Conservation (phyloP, 2,329 filamentous ascomycete genomes). For the Talaromyces sp. region DNA sequence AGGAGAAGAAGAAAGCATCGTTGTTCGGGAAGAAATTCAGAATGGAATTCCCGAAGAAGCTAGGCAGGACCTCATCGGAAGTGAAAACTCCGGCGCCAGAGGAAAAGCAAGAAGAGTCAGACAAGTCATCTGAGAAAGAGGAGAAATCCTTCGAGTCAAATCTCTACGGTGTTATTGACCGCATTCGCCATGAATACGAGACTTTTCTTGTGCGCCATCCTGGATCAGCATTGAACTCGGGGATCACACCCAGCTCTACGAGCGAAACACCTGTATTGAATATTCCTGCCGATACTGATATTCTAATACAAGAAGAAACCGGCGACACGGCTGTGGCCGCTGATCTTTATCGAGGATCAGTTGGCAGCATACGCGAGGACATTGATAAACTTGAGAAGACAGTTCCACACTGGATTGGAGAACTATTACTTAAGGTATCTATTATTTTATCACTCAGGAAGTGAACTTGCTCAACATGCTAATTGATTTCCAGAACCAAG, state of each 20-base stretch:
- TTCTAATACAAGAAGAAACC: constrained; percentile 62
- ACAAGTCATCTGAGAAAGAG: constrained; percentile 49
- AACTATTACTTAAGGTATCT: constrained; percentile 67
- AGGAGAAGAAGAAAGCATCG: constrained; percentile 56
- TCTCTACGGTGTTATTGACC: constrained; percentile 43
- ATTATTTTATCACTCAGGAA: not conserved
- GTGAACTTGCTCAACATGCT: constrained; percentile 8
- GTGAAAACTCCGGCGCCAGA: constrained; percentile 68
- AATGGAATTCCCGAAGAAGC: constrained; percentile 72
- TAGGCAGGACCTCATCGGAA: constrained; percentile 62
- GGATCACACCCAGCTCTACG: constrained; percentile 40
- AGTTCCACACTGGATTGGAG: constrained; percentile 86
- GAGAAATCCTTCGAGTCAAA: constrained; percentile 44
- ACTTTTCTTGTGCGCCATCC: constrained; percentile 37
- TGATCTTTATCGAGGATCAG: constrained; percentile 86
- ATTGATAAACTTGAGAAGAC: constrained; percentile 78
- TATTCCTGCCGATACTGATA: constrained; percentile 49
- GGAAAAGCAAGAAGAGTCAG: constrained; percentile 60
- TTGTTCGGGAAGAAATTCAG: constrained; percentile 81
- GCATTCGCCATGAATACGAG: constrained; percentile 44
- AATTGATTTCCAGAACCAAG: constrained; percentile 56
- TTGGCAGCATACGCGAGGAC: constrained; percentile 69
- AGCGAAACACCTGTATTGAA: constrained; percentile 43
- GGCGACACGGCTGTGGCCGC: constrained; percentile 62
- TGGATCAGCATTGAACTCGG: constrained; percentile 32